Evolutionary conservation across 2,329 filamentous ascomycete genomes (phyloP).

Genomic region (Aureobasidium lini): DNA sequence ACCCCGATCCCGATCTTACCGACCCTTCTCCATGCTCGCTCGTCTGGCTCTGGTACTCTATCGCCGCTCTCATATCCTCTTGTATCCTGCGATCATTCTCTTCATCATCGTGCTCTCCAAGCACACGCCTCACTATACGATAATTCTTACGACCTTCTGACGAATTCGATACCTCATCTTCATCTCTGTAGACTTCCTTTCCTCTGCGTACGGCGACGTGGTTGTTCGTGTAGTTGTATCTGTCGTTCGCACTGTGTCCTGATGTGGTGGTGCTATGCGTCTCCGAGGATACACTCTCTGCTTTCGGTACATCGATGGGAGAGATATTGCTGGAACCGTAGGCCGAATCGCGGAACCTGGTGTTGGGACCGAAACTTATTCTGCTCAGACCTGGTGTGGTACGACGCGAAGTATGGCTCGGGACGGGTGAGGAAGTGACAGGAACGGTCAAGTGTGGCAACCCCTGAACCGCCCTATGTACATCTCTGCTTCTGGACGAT

Average conservation of each 20-base stretch:
- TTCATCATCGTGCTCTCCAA: neutral
- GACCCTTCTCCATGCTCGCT: neutral
- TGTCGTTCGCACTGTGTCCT: neutral
- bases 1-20: neutral
- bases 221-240: slow-evolving; percentile 6
- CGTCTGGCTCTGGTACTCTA: slow-evolving; percentile 1
- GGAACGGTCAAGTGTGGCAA: neutral
- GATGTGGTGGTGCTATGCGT: slow-evolving; percentile 4
- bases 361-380: neutral
- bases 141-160: neutral
- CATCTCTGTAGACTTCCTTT: neutral
- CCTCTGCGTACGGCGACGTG: neutral
- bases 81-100: neutral
- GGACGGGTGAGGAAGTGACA: neutral
- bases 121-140: slow-evolving; percentile 4
- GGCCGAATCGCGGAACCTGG: neutral
- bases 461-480: neutral
- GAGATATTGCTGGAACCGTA: slow-evolving; percentile 4
- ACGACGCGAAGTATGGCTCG: neutral
- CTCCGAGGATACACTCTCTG: neutral
- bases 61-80: neutral
- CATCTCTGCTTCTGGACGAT: neutral
- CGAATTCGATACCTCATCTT: neutral
- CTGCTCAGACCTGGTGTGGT: neutral
- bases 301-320: neutral